Conservation (phyloP, 176 grass and related monocot genomes). For the Chrysopogon serrulatus region DNA sequence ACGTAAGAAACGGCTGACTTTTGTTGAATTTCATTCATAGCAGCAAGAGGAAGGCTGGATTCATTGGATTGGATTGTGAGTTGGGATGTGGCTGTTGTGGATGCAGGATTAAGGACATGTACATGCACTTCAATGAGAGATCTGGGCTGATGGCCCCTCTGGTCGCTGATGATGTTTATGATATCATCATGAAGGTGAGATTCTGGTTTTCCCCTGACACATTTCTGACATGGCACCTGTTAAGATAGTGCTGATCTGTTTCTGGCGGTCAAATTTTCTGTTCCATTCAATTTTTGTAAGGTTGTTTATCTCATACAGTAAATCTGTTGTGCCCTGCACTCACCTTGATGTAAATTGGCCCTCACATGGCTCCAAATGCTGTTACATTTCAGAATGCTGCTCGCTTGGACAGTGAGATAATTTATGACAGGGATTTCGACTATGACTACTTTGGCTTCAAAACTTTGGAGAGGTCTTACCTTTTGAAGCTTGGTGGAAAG, state of each 20-base stretch:
- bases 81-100: background rate
- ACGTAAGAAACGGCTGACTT: slow-evolving; percentile 31
- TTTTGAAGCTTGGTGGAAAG: slow-evolving; percentile 65
- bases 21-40: background rate
- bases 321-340: background rate
- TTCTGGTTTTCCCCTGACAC: background rate
- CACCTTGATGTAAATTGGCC: background rate
- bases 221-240: background rate
- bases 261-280: background rate
- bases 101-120: slow-evolving; percentile 87
- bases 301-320: background rate
- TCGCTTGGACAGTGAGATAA: slow-evolving; percentile 89
- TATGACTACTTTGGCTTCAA: slow-evolving; percentile 99
- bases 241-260: background rate
- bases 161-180: slow-evolving; percentile 75
- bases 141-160: slow-evolving; percentile 74
- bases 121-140: slow-evolving; percentile 63
- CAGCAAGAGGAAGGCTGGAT: background rate
- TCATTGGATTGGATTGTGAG: background rate
- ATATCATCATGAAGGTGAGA: slow-evolving; percentile 93
- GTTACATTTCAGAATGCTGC: slow-evolving; percentile 68
- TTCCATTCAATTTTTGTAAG: background rate
- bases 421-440: slow-evolving; percentile 97
- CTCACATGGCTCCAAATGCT: background rate
- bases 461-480: slow-evolving; percentile 92